phyloP scores from a whole-genome alignment of 2,329 filamentous ascomycete genomes.

The Tricladium varicosporioides region DNA sequence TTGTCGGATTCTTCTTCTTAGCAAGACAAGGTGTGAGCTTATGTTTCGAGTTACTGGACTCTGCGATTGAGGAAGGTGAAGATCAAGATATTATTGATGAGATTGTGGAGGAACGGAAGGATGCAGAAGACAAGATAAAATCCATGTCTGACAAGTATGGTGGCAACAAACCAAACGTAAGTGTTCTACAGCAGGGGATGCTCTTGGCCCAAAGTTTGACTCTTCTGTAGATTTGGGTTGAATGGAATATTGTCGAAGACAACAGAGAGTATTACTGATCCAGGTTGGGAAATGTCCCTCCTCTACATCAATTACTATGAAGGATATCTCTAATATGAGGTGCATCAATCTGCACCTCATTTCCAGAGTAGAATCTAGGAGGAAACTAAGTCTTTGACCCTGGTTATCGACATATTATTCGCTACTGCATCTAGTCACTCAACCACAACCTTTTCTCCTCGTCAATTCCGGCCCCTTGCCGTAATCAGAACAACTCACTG shows the following conservation, averaged over 20 bases:
- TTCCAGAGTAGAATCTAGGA: too few relatives aligned
- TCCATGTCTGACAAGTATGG: neutral
- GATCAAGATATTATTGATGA: neutral
- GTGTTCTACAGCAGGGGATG: neutral
- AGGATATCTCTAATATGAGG: too few relatives aligned
- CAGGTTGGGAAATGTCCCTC: neutral
- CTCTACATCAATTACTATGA: too few relatives aligned
- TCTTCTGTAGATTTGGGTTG: constrained; percentile 3
- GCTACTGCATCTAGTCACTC: too few relatives aligned
- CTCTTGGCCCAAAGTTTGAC: too few relatives aligned
- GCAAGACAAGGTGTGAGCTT: constrained; percentile 5
- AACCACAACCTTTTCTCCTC: too few relatives aligned
- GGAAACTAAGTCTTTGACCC: too few relatives aligned
- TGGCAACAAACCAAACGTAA: constrained; percentile 5
- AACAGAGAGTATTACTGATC: neutral
- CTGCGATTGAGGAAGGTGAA: neutral
- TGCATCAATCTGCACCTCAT: too few relatives aligned
- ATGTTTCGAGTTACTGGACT: constrained; percentile 7
- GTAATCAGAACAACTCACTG: too few relatives aligned
- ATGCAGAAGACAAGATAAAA: neutral
- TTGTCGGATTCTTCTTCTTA: constrained; percentile 1
- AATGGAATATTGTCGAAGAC: constrained; percentile 1
- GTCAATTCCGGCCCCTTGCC: too few relatives aligned
- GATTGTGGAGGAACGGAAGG: neutral
- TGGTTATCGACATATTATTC: too few relatives aligned